Evolutionary conservation across 352 stramenopile species (phyloP).

Genomic region (Saprolegnia parasitica): DNA sequence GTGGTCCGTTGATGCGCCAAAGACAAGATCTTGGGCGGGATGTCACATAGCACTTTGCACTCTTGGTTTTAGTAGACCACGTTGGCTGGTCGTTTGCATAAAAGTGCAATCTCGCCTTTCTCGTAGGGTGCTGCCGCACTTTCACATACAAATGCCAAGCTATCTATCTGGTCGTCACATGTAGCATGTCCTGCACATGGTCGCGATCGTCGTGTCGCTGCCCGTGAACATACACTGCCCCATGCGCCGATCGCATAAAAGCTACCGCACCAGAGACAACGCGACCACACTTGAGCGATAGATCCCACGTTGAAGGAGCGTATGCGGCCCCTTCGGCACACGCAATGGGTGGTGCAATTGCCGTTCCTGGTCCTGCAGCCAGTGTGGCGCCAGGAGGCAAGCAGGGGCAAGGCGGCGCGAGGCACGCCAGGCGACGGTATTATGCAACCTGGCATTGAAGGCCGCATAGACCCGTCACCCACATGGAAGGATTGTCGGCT

Average conservation of each 20-base stretch:
- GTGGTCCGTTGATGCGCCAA: background rate
- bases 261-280: constrained; percentile 12
- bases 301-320: too few relatives aligned
- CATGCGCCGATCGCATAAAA: background rate
- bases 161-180: background rate
- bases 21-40: background rate
- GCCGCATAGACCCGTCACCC: too few relatives aligned
- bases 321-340: too few relatives aligned
- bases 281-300: background rate
- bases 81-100: constrained; percentile 12
- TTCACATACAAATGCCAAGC: background rate
- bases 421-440: too few relatives aligned
- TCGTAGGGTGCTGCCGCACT: background rate
- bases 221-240: constrained; percentile 6
- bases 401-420: too few relatives aligned
- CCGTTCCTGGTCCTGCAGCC: too few relatives aligned
- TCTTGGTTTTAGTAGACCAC: constrained; percentile 1
- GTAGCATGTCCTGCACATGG: background rate
- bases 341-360: too few relatives aligned
- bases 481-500: too few relatives aligned
- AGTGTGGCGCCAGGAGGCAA: too few relatives aligned
- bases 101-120: constrained; percentile 5
- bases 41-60: background rate
- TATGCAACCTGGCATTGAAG: too few relatives aligned
- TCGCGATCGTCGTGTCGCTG: background rate